Conservation (phyloP, 1,284 basidiomycete species). For the Cutaneotrichosporon mucoides region DNA sequence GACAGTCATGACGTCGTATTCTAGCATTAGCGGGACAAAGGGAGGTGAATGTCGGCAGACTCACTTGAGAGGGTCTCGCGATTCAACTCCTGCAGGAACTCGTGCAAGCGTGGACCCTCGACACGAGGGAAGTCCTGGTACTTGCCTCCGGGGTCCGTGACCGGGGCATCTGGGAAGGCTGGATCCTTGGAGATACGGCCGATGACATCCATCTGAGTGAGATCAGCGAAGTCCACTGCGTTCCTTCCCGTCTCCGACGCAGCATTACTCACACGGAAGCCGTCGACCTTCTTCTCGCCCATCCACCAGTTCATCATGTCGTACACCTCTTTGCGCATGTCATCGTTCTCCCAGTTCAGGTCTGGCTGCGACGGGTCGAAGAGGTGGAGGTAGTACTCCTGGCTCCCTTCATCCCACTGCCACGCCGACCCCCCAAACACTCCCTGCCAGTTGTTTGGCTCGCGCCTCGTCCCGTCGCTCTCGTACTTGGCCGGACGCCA, state of each 20-base stretch:
- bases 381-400: slow-evolving; percentile 52
- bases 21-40: not conserved
- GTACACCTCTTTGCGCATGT: slow-evolving; percentile 42
- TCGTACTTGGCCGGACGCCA: slow-evolving; percentile 46
- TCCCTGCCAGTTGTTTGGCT: slow-evolving; percentile 53
- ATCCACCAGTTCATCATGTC: slow-evolving; percentile 52
- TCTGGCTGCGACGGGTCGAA: slow-evolving; percentile 42
- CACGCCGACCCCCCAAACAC: slow-evolving; percentile 49
- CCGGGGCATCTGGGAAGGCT: slow-evolving; percentile 62
- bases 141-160: slow-evolving; percentile 54
- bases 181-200: slow-evolving; percentile 34
- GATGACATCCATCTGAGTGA: slow-evolving; percentile 8
- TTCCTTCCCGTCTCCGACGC: too few relatives aligned
- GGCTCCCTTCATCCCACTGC: slow-evolving; percentile 50
- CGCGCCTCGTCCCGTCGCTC: slow-evolving; percentile 30
- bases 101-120: slow-evolving; percentile 64
- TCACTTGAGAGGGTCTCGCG: slow-evolving; percentile 52
- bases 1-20: not conserved
- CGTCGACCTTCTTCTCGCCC: slow-evolving; percentile 4
- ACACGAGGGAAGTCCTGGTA: slow-evolving; percentile 58
- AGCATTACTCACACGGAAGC: too few relatives aligned
- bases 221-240: too few relatives aligned
- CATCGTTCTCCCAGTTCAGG: slow-evolving; percentile 48
- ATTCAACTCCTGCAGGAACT: slow-evolving; percentile 66
- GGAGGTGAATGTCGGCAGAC: not conserved